Percentiles rank a stretch among this genome's conserved stretches.
These are phyloP conservation scores for Diaporthe velutina DNA, from an alignment of 2,329 filamentous ascomycete genomes.

Conservation along the genomic window DNA sequence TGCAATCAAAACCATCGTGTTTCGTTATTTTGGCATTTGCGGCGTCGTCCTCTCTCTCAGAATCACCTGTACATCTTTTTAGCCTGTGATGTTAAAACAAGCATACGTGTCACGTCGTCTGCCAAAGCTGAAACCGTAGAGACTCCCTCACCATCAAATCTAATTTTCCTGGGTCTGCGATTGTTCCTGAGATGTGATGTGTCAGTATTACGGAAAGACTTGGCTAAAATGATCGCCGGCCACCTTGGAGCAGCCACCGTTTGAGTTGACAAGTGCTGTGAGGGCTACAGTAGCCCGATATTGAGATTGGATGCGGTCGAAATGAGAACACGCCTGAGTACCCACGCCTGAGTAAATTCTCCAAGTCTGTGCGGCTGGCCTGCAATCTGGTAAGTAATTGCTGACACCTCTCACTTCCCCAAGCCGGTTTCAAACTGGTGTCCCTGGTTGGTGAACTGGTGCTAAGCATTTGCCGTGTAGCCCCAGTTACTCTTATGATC, in stretches of 20 bases:
- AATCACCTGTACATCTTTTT: not conserved
- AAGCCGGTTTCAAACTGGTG: not conserved
- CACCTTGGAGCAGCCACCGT: not conserved
- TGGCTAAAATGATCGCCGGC: constrained; percentile 9
- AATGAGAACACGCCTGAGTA: not conserved
- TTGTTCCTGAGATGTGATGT: constrained; percentile 6
- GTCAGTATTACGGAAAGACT: not conserved
- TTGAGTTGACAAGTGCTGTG: not conserved
- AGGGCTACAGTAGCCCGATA: not conserved
- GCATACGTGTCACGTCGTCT: not conserved
- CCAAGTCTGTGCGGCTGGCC: not conserved
- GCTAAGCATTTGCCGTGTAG: not conserved
- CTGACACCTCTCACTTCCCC: not conserved
- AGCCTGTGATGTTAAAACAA: not conserved
- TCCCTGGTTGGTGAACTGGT: not conserved
- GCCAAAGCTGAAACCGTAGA: not conserved
- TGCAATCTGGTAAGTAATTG: not conserved
- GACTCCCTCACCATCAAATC: not conserved
- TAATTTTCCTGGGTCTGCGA: not conserved
- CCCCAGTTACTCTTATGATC: not conserved
- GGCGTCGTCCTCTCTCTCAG: not conserved
- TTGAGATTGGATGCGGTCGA: not conserved
- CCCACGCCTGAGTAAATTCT: too few relatives aligned
- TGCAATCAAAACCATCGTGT: not conserved
- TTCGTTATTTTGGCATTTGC: not conserved